phyloP scores from a whole-genome alignment of 805 yeast genomes.

The Starmerella asiatica region DNA sequence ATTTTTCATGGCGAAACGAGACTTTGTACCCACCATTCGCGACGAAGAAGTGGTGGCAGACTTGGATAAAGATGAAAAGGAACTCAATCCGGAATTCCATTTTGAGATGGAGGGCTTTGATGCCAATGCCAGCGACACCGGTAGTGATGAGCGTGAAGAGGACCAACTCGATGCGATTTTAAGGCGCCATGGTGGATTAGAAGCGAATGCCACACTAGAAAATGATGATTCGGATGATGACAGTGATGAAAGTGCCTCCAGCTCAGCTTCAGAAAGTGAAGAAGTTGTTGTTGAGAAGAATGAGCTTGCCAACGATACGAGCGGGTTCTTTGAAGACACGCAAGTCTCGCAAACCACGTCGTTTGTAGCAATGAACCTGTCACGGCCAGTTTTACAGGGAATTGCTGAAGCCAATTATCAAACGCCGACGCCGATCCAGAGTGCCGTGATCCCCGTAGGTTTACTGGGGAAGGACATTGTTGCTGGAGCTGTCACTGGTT shows the following conservation, averaged over 20 bases:
- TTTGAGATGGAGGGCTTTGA: constrained; percentile 50
- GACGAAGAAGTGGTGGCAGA: constrained; percentile 21
- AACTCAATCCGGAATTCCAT: constrained; percentile 55
- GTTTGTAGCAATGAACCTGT: constrained; percentile 65
- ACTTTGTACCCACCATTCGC: constrained; percentile 20
- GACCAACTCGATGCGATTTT: constrained; percentile 72
- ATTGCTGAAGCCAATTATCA: constrained; percentile 65
- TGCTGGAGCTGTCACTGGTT: constrained; percentile 99
- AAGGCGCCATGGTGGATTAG: constrained; percentile 68
- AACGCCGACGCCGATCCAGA: constrained; percentile 89
- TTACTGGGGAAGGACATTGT: constrained; percentile 88
- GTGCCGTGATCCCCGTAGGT: constrained; percentile 87
- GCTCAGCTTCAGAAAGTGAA: constrained; percentile 22
- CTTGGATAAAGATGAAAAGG: constrained; percentile 26
- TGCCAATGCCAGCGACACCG: constrained; percentile 33
- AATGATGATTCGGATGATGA: constrained; percentile 17
- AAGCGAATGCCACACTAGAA: constrained; percentile 21
- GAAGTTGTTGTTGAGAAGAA: constrained; percentile 27
- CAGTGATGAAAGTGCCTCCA: constrained; percentile 25
- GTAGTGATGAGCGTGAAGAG: constrained; percentile 32
- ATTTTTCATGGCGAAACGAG: constrained; percentile 5
- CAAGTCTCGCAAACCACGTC: constrained; percentile 32
- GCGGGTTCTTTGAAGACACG: constrained; percentile 26
- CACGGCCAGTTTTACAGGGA: constrained; percentile 84
- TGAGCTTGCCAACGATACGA: constrained; percentile 24